A percentile compares a stretch with the other conserved stretches of the same genome.
These are phyloP conservation scores for Lentinula boryana DNA, from an alignment of 768 basidiomycete genomes.

Conservation along the genomic window DNA sequence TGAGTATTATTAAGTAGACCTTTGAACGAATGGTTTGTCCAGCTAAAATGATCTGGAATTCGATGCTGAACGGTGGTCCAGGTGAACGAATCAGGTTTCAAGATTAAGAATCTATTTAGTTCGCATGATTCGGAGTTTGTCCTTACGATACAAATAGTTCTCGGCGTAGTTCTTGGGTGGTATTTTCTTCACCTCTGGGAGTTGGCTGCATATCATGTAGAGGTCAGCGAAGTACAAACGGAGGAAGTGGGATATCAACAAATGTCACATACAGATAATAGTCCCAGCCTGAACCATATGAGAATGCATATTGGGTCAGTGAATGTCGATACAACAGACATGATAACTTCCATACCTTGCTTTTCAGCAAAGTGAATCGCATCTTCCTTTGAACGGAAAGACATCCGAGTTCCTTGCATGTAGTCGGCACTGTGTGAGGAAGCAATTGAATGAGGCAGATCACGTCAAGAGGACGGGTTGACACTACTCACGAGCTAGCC, in stretches of 20 bases:
- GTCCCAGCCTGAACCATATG: constrained; percentile 71
- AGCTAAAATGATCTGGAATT: no score
- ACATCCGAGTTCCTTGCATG: constrained; percentile 84
- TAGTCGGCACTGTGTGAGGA: constrained; percentile 71
- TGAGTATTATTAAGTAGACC: no score
- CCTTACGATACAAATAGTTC: constrained; percentile 82
- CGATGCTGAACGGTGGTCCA: no score
- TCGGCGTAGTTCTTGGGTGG: constrained; percentile 88
- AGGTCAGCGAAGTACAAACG: background rate
- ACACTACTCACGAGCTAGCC: constrained; percentile 78
- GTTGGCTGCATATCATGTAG: constrained; percentile 39
- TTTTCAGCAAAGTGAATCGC: constrained; percentile 96
- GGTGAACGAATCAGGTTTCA: no score
- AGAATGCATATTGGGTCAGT: constrained; percentile 6
- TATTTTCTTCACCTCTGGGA: constrained; percentile 54
- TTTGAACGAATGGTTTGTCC: no score
- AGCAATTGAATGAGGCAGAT: constrained; percentile 3
- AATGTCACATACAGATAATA: constrained; percentile 71
- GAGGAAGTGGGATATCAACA: background rate
- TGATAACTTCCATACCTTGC: constrained; percentile 56
- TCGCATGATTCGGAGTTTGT: constrained; percentile 74
- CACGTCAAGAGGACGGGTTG: background rate
- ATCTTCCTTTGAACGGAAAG: constrained; percentile 83
- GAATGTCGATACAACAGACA: background rate
- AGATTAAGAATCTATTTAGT: constrained; percentile 67